These are phyloP conservation scores for Silybum marianum DNA, from an alignment of 129 eudicot genomes.

Conservation along the genomic window DNA sequence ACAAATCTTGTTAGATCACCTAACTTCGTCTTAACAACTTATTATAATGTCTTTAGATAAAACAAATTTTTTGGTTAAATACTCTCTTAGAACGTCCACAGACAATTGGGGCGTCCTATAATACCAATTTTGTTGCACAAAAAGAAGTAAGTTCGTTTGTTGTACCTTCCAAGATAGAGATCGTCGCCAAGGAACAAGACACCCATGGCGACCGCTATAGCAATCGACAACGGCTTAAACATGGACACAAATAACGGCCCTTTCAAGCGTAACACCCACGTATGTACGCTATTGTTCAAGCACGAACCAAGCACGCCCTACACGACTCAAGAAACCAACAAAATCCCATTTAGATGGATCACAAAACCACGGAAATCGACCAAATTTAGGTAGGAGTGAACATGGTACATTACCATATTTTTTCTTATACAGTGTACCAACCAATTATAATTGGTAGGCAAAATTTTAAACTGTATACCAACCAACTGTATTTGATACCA, in stretches of 20 bases:
- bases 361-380: neutral
- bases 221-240: conserved; percentile 85
- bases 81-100: neutral
- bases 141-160: neutral
- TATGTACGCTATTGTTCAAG: conserved; percentile 63
- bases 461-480: too few species aligned
- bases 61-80: neutral
- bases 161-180: conserved; percentile 77
- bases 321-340: neutral
- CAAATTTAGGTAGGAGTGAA: neutral
- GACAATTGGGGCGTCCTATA: neutral
- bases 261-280: conserved; percentile 69
- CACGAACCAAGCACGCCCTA: conserved; percentile 70
- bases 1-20: neutral
- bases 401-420: too few species aligned
- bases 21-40: neutral
- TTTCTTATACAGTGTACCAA: too few species aligned
- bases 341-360: conserved; percentile 13
- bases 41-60: neutral
- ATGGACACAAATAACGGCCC: conserved; percentile 81
- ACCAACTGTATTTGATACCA: too few species aligned
- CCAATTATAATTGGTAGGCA: too few species aligned
- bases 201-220: conserved; percentile 83
- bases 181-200: conserved; percentile 72
- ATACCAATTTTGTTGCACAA: neutral